A percentile compares a stretch with the other conserved stretches of the same genome.
These are phyloP conservation scores for Mycena galopus DNA, from an alignment of 768 basidiomycete genomes.

Conservation along the genomic window DNA sequence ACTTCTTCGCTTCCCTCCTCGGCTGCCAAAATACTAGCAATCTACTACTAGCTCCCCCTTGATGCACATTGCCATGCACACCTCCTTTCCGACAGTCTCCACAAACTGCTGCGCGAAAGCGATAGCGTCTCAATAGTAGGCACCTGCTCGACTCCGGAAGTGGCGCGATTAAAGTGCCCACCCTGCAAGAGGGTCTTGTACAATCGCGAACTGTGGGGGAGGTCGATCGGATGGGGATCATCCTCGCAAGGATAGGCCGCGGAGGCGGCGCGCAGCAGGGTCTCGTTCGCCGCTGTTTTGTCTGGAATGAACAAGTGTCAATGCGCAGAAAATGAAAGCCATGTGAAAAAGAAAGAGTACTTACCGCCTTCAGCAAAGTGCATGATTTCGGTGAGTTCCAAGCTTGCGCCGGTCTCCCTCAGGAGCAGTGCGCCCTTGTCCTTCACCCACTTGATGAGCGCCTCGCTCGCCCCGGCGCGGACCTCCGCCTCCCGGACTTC, in stretches of 20 bases:
- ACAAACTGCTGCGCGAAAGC: constrained; percentile 74
- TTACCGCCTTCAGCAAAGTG: constrained; percentile 87
- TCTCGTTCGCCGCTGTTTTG: constrained; percentile 71
- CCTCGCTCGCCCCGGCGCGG: constrained; percentile 77
- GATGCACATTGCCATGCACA: constrained; percentile 68
- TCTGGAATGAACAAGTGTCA: constrained; percentile 61
- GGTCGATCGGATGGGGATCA: constrained; percentile 76
- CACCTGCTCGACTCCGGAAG: constrained; percentile 65
- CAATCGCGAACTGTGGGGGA: constrained; percentile 84
- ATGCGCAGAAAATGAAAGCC: not conserved
- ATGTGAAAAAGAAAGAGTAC: constrained; percentile 40
- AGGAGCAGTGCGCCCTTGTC: constrained; percentile 72
- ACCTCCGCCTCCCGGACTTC: constrained; percentile 85
- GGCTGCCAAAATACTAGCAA: too few species aligned
- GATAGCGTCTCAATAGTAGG: constrained; percentile 67
- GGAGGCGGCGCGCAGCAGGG: constrained; percentile 71
- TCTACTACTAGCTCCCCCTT: too few species aligned
- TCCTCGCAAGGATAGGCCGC: constrained; percentile 69
- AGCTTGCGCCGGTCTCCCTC: constrained; percentile 83
- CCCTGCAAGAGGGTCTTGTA: constrained; percentile 94
- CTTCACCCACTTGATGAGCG: constrained; percentile 77
- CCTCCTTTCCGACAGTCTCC: constrained; percentile 63
- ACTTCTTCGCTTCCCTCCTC: too few species aligned
- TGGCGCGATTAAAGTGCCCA: constrained; percentile 83
- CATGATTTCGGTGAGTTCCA: constrained; percentile 87